Evolutionary conservation across 2,329 filamentous ascomycete species (phyloP), one percentile per base, ranked within the genome.

Genomic region (Zalaria sp.): DNA sequence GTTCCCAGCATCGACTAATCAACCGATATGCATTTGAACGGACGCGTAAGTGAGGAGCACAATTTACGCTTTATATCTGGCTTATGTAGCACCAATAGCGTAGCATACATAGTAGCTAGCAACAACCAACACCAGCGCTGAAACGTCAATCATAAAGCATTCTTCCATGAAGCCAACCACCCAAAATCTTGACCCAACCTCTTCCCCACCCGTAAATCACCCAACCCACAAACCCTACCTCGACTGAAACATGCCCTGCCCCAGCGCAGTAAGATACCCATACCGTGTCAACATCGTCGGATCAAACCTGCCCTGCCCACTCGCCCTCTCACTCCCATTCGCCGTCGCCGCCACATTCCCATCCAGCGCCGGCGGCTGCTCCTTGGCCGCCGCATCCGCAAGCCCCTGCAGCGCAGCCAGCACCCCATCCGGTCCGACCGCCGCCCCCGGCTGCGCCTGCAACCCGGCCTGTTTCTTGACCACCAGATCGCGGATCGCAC

Each of bases 321-420:
- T 35, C 29, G 41, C 46, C 7, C 43, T 43, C 10, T 44, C 42
- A 9, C 18, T 18, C 18, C 29, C 29, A 7, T 35, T 38, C 26
- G 40, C 40, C 5, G 41, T 46, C 39, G 46, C 46, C 41, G 46
- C 40, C 7, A 44, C 46, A 47, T 49, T 36, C 39, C 52, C 47
- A 8, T 43, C 37, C n/a, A 34, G 37, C 6, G 32, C 35, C 34
- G 37, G 41, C 40, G 37, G 44, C 11, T 46, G 48, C 5, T 41
- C 49, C 10, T 44, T 49, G 34, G 56, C 55, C 9, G 54, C 58
- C 37, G 63, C 57, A 49, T 81, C 74, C 5, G 75, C 77, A 5
- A 81, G 61, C 45, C 72, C 75, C 56, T 81, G 75, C 39, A 82
- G 60, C 29, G 61, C 51, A 35, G 32, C 48, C 41, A 31, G 63